Evolutionary conservation across 306 rosid species (phyloP), one percentile per base, ranked within the genome.

Genomic region (Mimosa bimucronata): DNA sequence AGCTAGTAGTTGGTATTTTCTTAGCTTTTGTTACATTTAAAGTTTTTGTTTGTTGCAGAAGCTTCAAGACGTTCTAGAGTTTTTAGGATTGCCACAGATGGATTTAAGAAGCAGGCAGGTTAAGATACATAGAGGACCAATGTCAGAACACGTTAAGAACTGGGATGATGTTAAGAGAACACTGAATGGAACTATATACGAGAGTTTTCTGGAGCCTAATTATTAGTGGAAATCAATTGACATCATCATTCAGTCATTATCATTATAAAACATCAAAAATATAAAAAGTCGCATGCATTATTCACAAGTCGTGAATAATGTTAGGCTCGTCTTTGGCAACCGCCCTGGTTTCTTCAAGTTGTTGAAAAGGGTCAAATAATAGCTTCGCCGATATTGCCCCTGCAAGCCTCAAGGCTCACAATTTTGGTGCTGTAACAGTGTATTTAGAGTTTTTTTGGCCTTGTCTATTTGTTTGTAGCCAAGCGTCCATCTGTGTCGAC

Each of bases 131-230:
- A 88, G 83, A 46, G 97, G 98, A 45, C 85, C 88, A 28, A 29
- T 92, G 79, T 88, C 92, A 0, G 93, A 92, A 37, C 94, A 91
- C 84, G 80, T 93, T 76, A 83, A 62, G 77, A 93, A 95, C 87
- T 95, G 98, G 98, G 94, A 91, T 4, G 98, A 91, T 19, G 97
- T 95, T 70, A 91, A 83, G 88, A 86, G 37, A 80, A 81, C 88
- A 5, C 92, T 95, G 29, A 77, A 57, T 1, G 97, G 94, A 73
- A 95, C 98, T 26, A 72, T 77, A 28, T 95, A 89, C 58, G 93
- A 91, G 88, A 86, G 84, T 80, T 93, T 93, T 80, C 92, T 95
- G 38, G 85, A 41, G 7, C 80, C 91, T 21, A 97, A 92, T 78
- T 90, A 90, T 75, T 92, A 89, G 75, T 75, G 16, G 8, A 55